Evolutionary conservation across 2,329 filamentous ascomycete species (phyloP).

Genomic region (Monosporascus ibericus): DNA sequence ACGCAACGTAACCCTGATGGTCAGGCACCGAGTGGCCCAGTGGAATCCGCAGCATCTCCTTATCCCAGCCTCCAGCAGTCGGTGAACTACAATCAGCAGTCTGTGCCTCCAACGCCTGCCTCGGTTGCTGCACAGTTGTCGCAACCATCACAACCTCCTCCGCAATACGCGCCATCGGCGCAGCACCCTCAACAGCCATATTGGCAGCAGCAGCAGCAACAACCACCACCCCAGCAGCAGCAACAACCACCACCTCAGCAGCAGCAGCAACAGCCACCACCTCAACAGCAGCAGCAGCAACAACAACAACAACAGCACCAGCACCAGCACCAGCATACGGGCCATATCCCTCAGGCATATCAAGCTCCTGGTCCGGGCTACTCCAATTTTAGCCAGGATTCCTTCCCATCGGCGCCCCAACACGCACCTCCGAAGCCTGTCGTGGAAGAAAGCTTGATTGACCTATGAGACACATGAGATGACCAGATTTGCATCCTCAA

Average conservation of each 20-base stretch:
- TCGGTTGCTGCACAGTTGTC: slow-evolving; percentile 20
- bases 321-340: slow-evolving; percentile 35
- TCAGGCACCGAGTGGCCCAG: slow-evolving; percentile 31
- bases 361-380: slow-evolving; percentile 32
- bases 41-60: slow-evolving; percentile 41
- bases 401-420: slow-evolving; percentile 61
- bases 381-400: slow-evolving; percentile 48
- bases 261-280: slow-evolving; percentile 33
- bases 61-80: slow-evolving; percentile 47
- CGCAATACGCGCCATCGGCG: slow-evolving; percentile 25
- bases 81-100: slow-evolving; percentile 38
- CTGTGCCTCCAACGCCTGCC: slow-evolving; percentile 32
- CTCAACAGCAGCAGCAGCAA: slow-evolving; percentile 42
- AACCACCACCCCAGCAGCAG: slow-evolving; percentile 31
- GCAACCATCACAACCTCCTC: slow-evolving; percentile 21
- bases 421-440: slow-evolving; percentile 53
- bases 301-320: slow-evolving; percentile 34
- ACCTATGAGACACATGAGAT: slow-evolving; percentile 44
- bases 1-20: slow-evolving; percentile 28
- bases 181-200: slow-evolving; percentile 38
- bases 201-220: slow-evolving; percentile 44
- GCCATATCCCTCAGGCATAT: slow-evolving; percentile 33
- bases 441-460: slow-evolving; percentile 74
- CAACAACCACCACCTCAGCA: slow-evolving; percentile 38
- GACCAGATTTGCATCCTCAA: not conserved